These are phyloP conservation scores for Scalesia atractyloides DNA, from an alignment of 129 eudicot genomes.

Conservation along the genomic window DNA sequence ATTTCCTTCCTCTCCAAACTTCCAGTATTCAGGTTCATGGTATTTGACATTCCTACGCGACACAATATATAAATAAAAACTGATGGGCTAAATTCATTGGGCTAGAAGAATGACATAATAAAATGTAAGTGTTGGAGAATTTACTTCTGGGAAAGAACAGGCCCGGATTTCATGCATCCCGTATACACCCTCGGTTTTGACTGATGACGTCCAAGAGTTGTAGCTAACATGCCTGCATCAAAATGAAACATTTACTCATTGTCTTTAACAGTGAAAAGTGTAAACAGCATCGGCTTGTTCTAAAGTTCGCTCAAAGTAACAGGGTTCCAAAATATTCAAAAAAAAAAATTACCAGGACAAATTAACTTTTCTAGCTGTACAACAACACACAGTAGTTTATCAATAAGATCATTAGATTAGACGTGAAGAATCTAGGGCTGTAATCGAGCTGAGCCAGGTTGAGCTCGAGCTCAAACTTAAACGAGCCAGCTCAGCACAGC, in stretches of 20 bases:
- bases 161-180: slow-evolving; percentile 93
- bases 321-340: neutral
- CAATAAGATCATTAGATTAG: neutral
- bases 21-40: slow-evolving; percentile 90
- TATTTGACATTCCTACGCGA: slow-evolving; percentile 61
- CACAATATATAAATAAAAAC: neutral
- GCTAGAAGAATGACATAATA: slow-evolving; percentile 3
- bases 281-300: neutral
- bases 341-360: too few relatives aligned
- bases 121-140: neutral
- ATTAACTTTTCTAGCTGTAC: neutral
- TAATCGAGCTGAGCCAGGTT: too few relatives aligned
- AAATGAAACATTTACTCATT: slow-evolving; percentile 11
- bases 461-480: too few relatives aligned
- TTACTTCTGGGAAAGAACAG: slow-evolving; percentile 81
- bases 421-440: neutral
- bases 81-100: neutral
- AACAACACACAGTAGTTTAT: neutral
- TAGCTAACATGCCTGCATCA: slow-evolving; percentile 58
- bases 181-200: slow-evolving; percentile 70
- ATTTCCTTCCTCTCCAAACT: slow-evolving; percentile 87
- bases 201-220: slow-evolving; percentile 75
- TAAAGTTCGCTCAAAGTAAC: neutral
- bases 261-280: neutral
- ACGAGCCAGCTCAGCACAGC: too few relatives aligned